Base-by-base conservation (phyloP, 371 early-diverging fungal species). In the Actinomortierella ambigua region DNA sequence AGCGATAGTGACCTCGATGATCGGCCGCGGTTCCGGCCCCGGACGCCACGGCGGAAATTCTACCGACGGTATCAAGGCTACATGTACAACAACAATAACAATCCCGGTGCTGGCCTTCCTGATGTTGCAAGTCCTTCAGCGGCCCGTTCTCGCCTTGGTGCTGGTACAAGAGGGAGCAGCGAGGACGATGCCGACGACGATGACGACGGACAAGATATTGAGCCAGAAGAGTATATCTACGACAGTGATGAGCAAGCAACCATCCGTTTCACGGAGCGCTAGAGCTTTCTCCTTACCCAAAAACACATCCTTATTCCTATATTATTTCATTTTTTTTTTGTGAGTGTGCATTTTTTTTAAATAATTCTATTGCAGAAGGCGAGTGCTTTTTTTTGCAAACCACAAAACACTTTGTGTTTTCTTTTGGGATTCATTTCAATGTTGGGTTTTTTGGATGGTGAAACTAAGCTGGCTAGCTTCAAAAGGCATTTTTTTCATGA, bases 221-320 rank as follows among this genome's bases (percentile, higher is more conserved):
- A 56, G 9, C 50, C 46, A 8, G 69, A 69, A 61, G 69, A 69
- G 55, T 64, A 69, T 53, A 3, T 69, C 39, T 69, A 69, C 42
- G 69, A 69, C 48, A 69, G 69, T 27, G 69, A 69, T 24, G 69
- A 69, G 42, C 64, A 60, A 4, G 63, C 57, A 29, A 69, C 69
- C 15, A 69, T 69, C 42, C 64, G 52, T 43, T 63, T 69, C n/a
- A n/a, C 51, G 14, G 28, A 28, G n/a, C 15, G 24, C 18, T 51
- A 51, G 18, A 18, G 6, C 8, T 11, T 4, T 18, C 24, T 49
- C 24, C 18, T 9, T n/a, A 34, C 14, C 51, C 23, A 28, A 24
- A 6, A 24, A 18, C 11, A 6, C 50, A 13, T 2, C 20, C 44
- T 20, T 44, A 2, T 3, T 6, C 44, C 6, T 48, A 22, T 48